Conservation (phyloP, 2,329 filamentous ascomycete genomes). For the Albifimbria verrucaria region DNA sequence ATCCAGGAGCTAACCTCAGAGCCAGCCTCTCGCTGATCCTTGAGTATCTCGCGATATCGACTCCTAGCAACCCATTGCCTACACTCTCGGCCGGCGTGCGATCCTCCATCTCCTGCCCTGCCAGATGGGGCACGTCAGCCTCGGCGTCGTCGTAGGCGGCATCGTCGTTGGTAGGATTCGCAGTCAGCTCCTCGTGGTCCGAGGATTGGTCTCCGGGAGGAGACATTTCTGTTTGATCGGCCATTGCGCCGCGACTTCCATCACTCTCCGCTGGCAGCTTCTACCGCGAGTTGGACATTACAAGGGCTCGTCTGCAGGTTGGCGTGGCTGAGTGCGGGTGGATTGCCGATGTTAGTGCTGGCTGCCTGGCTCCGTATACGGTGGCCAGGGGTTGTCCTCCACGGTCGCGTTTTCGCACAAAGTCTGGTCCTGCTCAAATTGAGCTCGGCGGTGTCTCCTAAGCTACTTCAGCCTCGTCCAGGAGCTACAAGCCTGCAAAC, state of each 20-base stretch:
- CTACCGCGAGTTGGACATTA: constrained; percentile 14
- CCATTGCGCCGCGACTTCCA: constrained; percentile 43
- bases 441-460: too few relatives aligned
- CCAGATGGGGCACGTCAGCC: constrained; percentile 11
- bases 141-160: constrained; percentile 17
- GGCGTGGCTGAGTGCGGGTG: constrained; percentile 11
- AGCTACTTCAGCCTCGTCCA: neutral
- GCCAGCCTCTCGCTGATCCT: constrained; percentile 38
- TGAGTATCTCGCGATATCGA: constrained; percentile 43
- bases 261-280: constrained; percentile 28
- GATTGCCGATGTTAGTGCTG: constrained; percentile 16
- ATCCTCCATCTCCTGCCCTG: constrained; percentile 16
- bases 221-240: constrained; percentile 44
- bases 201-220: constrained; percentile 34
- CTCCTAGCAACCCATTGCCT: constrained; percentile 28
- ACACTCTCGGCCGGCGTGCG: constrained; percentile 15
- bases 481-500: too few relatives aligned
- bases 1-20: constrained; percentile 52
- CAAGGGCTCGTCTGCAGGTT: neutral
- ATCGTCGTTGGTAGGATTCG: constrained; percentile 7
- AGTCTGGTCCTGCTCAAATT: too few relatives aligned
- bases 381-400: too few relatives aligned
- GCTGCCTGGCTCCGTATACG: neutral
- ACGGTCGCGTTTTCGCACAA: too few relatives aligned
- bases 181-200: constrained; percentile 40